These are phyloP conservation scores for Hansenula lynferdii DNA, from an alignment of 1,139 yeast species.

Conservation along the genomic window DNA sequence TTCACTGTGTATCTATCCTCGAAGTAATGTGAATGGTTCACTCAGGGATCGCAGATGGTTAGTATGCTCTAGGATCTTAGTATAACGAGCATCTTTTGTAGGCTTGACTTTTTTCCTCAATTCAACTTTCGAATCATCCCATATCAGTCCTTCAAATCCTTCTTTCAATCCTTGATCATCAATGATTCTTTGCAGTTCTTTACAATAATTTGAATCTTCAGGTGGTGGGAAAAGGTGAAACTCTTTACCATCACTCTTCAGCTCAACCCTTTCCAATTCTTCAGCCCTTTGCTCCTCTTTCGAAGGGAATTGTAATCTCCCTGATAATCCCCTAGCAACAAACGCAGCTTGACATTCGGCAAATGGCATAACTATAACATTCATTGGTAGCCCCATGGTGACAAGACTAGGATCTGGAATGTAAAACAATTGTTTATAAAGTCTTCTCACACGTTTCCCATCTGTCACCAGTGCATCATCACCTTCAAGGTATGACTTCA, in stretches of 20 bases:
- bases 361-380: slow-evolving; percentile 53
- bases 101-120: neutral
- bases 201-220: neutral
- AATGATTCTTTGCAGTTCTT: neutral
- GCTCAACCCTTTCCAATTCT: slow-evolving; percentile 4
- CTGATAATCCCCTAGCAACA: slow-evolving; percentile 50
- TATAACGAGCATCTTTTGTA: neutral
- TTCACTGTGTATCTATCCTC: neutral
- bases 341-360: slow-evolving; percentile 57
- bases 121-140: neutral
- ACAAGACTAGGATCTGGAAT: slow-evolving; percentile 53
- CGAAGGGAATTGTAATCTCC: slow-evolving; percentile 40
- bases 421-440: slow-evolving; percentile 50
- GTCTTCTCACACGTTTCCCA: slow-evolving; percentile 41
- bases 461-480: slow-evolving; percentile 34
- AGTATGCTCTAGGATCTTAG: neutral
- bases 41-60: neutral
- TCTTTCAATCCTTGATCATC: neutral
- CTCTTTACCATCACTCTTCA: neutral
- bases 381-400: slow-evolving; percentile 45
- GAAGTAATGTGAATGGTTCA: neutral
- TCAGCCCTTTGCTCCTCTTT: slow-evolving; percentile 22
- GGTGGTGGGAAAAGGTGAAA: slow-evolving; percentile 2
- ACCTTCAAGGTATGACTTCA: slow-evolving; percentile 24
- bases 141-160: neutral